Conservation (phyloP, 2,329 filamentous ascomycete species). For the Exophiala calicioides region DNA sequence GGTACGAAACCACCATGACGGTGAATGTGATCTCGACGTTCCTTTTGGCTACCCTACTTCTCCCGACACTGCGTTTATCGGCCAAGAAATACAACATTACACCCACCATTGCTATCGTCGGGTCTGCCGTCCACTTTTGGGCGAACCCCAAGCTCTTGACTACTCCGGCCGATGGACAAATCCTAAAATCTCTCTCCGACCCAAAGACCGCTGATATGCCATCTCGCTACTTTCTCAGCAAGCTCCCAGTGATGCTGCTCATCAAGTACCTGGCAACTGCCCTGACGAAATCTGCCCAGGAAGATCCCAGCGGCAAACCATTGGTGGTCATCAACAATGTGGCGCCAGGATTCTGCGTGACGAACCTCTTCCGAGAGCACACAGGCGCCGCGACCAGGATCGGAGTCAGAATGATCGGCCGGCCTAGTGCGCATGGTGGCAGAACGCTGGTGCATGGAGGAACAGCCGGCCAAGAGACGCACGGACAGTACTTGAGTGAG, state of each 20-base stretch:
- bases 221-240: constrained; percentile 48
- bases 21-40: constrained; percentile 35
- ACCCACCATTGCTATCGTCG: constrained; percentile 35
- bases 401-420: constrained; percentile 35
- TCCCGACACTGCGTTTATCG: constrained; percentile 45
- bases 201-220: constrained; percentile 40
- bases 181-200: constrained; percentile 31
- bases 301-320: constrained; percentile 21
- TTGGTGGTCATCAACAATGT: constrained; percentile 53
- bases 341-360: constrained; percentile 57
- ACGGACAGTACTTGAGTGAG: constrained; percentile 51
- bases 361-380: constrained; percentile 45
- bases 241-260: constrained; percentile 38
- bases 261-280: constrained; percentile 19
- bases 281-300: constrained; percentile 22
- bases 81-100: constrained; percentile 33
- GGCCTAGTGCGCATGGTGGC: constrained; percentile 50
- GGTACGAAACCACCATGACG: constrained; percentile 32
- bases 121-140: constrained; percentile 41
- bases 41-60: constrained; percentile 28
- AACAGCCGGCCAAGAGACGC: constrained; percentile 42
- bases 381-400: constrained; percentile 1
- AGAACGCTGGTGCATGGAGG: constrained; percentile 47
- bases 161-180: constrained; percentile 18
- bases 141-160: constrained; percentile 32